Percentiles rank a stretch among this genome's conserved stretches.
phyloP scores from a whole-genome alignment of 2,329 filamentous ascomycete species.

The Fusarium sp. region DNA sequence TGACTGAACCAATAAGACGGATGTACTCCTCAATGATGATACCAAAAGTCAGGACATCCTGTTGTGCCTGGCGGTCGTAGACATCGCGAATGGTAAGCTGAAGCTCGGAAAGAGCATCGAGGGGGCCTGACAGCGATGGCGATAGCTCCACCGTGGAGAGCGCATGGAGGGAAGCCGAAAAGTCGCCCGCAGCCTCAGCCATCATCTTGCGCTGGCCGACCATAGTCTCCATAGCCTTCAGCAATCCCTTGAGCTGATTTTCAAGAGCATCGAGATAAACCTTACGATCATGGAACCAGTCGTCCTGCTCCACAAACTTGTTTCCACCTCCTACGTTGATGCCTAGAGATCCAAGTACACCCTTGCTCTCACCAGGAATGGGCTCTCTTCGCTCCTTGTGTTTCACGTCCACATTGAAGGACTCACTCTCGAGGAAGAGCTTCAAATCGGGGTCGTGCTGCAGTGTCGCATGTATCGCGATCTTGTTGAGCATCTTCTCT shows the following conservation, averaged over 20 bases:
- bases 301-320: slow-evolving; percentile 98
- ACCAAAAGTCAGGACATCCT: slow-evolving; percentile 95
- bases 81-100: slow-evolving; percentile 95
- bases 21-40: slow-evolving; percentile 99
- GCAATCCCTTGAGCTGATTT: slow-evolving; percentile 87
- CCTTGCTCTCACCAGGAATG: slow-evolving; percentile 90
- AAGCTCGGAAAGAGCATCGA: slow-evolving; percentile 93
- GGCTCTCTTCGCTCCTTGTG: slow-evolving; percentile 96
- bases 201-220: slow-evolving; percentile 93
- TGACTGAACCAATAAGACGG: slow-evolving; percentile 93
- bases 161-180: slow-evolving; percentile 92
- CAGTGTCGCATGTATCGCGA: slow-evolving; percentile 87
- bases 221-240: slow-evolving; percentile 96
- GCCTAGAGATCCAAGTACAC: slow-evolving; percentile 89
- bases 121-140: slow-evolving; percentile 86
- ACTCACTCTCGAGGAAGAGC: slow-evolving; percentile 95
- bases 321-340: slow-evolving; percentile 81
- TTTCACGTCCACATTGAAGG: slow-evolving; percentile 97
- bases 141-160: slow-evolving; percentile 94
- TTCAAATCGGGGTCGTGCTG: slow-evolving; percentile 96
- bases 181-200: slow-evolving; percentile 93
- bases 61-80: slow-evolving; percentile 96
- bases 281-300: slow-evolving; percentile 98
- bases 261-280: slow-evolving; percentile 96
- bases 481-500: slow-evolving; percentile 99